Base-by-base conservation (phyloP, 306 rosid species). In the Oxytropis ochrocephala region DNA sequence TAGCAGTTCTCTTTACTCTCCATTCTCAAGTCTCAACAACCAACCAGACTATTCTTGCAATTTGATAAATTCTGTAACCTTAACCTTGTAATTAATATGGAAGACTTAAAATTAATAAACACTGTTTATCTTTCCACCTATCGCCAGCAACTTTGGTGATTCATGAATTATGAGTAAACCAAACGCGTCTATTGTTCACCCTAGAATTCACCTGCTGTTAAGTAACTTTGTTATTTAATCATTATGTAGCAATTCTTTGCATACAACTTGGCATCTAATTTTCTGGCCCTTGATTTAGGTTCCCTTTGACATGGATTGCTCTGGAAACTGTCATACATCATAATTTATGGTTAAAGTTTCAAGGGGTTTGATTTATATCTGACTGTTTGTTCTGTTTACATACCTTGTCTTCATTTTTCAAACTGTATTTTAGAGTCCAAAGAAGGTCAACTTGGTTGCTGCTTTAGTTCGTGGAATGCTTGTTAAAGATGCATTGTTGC, bases 401-500 rank as follows among this genome's bases (percentile, higher is more conserved):
- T 55, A 14, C 58, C 57, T 12, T 32, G 38, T 65, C 17, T 33
- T 80, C 29, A 19, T 62, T 62, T 42, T 39, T 19, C 18, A 61
- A 62, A 65, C 12, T 43, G 11, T 49, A 67, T 67, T 61, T 75
- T 78, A 94, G 97, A 90, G 96, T 81, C 98, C 97, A 42, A 94
- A 90, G 86, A 94, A 94, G 85, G 75, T 90, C 70, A 94, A 94
- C 86, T 84, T 94, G 90, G 97, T 94, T 62, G 97, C 96, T 78
- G 92, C 94, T 52, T 75, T 90, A 65, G 92, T 90, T 32, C 96
- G 97, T 74, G 98, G 98, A 19, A 94, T 94, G 98, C 98, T 90
- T 44, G 98, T 94, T 75, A 96, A 94, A 76, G 98, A 94, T 83
- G 98, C 98, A 63, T 79, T 90, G 75, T 27, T 90, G 82, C 98